Percentiles rank a stretch among this genome's conserved stretches.
phyloP scores from a whole-genome alignment of 306 rosid species.

The Cicer cuneatum region DNA sequence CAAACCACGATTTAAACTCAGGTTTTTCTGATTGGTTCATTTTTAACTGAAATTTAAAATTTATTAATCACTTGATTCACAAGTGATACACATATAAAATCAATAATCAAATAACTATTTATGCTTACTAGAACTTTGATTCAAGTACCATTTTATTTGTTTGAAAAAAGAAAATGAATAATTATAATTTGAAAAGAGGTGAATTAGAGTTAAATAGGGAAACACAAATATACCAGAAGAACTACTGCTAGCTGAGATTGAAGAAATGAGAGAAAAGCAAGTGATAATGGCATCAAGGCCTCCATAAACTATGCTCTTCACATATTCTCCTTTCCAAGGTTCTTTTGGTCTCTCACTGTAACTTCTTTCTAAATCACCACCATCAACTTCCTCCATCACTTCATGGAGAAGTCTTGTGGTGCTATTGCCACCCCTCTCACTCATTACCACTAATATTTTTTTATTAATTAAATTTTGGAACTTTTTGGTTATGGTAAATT shows the following conservation, averaged over 20 bases:
- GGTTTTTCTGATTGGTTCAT: too few species aligned
- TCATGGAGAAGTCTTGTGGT: conserved; percentile 37
- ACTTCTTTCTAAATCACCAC: conserved; percentile 1
- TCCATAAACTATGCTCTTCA: conserved; percentile 55
- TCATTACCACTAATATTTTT: conserved; percentile 23
- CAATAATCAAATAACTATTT: not conserved
- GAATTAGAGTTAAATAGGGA: not conserved
- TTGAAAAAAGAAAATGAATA: not conserved
- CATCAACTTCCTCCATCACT: conserved; percentile 4
- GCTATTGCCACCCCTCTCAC: conserved; percentile 34
- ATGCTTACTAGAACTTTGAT: not conserved
- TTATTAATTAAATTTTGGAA: not conserved
- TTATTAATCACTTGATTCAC: too few species aligned
- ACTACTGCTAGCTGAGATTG: conserved; percentile 56
- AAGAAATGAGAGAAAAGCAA: conserved; percentile 69
- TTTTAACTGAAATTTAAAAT: too few species aligned
- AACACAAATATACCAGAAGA: conserved; percentile 47
- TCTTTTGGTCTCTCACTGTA: conserved; percentile 59
- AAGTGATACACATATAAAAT: not conserved
- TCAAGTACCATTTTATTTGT: not conserved
- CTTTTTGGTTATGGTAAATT: conserved; percentile 22
- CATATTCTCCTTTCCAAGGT: conserved; percentile 62
- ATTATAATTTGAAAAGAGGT: not conserved
- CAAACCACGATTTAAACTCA: too few species aligned
- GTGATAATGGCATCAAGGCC: conserved; percentile 72